Base-by-base conservation (phyloP, 768 basidiomycete species). In the Filobasidium floriforme region DNA sequence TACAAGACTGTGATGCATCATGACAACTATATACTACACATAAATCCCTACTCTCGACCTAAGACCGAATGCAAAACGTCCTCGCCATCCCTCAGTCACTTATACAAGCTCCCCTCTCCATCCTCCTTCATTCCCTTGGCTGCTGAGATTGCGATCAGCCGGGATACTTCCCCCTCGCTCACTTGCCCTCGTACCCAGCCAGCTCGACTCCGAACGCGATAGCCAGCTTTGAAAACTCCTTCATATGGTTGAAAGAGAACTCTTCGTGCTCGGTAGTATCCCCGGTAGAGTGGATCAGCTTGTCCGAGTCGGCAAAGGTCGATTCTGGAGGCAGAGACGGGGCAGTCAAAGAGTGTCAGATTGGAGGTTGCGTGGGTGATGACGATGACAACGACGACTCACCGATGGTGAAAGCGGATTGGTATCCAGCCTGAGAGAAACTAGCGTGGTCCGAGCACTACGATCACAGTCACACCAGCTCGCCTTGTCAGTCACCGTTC, bases 221-320 rank as follows among this genome's bases (percentile, higher is more conserved):
- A 43, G 87, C 88, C 62, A 91, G 81, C 81, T 90, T 90, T 60
- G 88, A 88, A 79, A 91, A 91, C 79, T 79, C 85, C 79, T 80
- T 85, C 89, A 93, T 90, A 76, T 97, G 92, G 6, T 81, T 79
- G 76, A 94, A 97, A 74, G 87, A 89, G 80, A 96, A 96, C 77
- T 94, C 92, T 24, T 85, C 81, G 12, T 90, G 75, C 24, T 93
- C 89, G 64, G 89, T 88, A 61, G 88, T 88, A 76, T 97, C 92
- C 44, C 84, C 85, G 40, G 81, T 73, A 10, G 86, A 85, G 79
- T 97, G 92, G 61, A 96, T 92, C 76, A 90, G 83, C 76, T 85
- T 81, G 80, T 94, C 92, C 28, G 77, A 79, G 66, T 79, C 70
- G 41, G 74, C 77, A 60, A 79, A 80, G 1, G 76, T 74, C 41